These are phyloP conservation scores for Dichomitus squalens DNA, from an alignment of 1,284 basidiomycete species.

Conservation along the genomic window DNA sequence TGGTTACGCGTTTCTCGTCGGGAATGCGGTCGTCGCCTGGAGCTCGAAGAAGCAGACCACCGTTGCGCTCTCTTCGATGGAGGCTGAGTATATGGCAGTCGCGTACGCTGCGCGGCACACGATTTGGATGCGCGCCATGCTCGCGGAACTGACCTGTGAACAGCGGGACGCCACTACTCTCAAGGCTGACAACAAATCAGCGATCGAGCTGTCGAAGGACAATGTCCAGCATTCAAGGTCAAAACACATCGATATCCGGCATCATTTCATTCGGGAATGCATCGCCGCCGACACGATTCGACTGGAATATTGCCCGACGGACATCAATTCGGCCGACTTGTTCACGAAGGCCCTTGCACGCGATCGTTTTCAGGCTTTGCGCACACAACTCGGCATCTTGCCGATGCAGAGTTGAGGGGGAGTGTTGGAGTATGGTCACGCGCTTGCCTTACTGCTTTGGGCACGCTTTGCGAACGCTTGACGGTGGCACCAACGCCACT, in stretches of 20 bases:
- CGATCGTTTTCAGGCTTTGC: neutral
- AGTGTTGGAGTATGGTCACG: no score
- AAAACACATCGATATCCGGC: conserved; percentile 40
- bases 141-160: conserved; percentile 27
- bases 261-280: conserved; percentile 36
- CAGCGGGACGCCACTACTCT: neutral
- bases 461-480: no score
- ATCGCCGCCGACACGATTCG: conserved; percentile 22
- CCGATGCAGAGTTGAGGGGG: neutral
- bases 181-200: neutral
- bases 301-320: conserved; percentile 19
- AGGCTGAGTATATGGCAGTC: conserved; percentile 21
- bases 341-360: conserved; percentile 28
- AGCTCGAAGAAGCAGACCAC: conserved; percentile 18
- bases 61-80: conserved; percentile 14
- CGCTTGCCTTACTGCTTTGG: no score
- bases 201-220: conserved; percentile 1
- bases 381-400: neutral
- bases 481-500: no score
- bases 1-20: conserved; percentile 14
- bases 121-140: conserved; percentile 23
- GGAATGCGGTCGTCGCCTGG: conserved; percentile 12
- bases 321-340: conserved; percentile 30
- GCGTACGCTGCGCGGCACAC: conserved; percentile 17
- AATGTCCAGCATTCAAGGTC: conserved; percentile 21